Evolutionary conservation across 2,329 filamentous ascomycete genomes (phyloP), one percentile per base, ranked within the genome.

Genomic region (Botrytis elliptica): DNA sequence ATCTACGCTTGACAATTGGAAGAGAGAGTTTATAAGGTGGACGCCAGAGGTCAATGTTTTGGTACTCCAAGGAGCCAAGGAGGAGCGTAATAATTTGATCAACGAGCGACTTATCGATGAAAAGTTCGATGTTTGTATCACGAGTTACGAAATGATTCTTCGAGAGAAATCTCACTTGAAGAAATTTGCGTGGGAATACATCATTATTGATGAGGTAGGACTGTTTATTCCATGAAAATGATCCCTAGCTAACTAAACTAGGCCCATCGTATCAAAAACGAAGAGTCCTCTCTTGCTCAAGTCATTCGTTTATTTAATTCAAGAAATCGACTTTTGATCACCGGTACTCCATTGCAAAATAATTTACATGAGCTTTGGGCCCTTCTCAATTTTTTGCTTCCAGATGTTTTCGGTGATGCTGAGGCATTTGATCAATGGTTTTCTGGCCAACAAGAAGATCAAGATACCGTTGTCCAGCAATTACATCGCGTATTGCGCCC

Each of bases 141-240:
- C 96, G 22, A 98, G 95, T 82, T 99, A 99, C 84, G 96, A 99
- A 83, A 98, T 99, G 95, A 94, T 99, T 74, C 87, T 99, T 20
- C 90, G 96, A 74, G 96, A 99, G 82, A 98, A 99, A 85, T 87
- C 93, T 1, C 94, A 97, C 78, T 84, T 99, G 77, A 97, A 96
- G 85, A 98, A 98, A 83, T 97, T 99, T 82, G 95, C 96, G 0
- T 99, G 96, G 96, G 95, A 99, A 82, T 99, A 99, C 83, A 99
- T 99, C 83, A 97, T 99, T 78, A 97, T 99, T 77, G 96, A 99
- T 80, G 96, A 99, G 84, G 90, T 81, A 78, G 64, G 77, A 12
- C 73, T 62, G 25, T 63, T 40, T 62, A 14, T 22, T 57, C 16
- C 60, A 18, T 36, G 9, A 25, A 62, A 42, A 44, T 36, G 59